A percentile compares a stretch with the other conserved stretches of the same genome.
Evolutionary conservation across 2,329 filamentous ascomycete species (phyloP).

Genomic region (Fusarium sp.): DNA sequence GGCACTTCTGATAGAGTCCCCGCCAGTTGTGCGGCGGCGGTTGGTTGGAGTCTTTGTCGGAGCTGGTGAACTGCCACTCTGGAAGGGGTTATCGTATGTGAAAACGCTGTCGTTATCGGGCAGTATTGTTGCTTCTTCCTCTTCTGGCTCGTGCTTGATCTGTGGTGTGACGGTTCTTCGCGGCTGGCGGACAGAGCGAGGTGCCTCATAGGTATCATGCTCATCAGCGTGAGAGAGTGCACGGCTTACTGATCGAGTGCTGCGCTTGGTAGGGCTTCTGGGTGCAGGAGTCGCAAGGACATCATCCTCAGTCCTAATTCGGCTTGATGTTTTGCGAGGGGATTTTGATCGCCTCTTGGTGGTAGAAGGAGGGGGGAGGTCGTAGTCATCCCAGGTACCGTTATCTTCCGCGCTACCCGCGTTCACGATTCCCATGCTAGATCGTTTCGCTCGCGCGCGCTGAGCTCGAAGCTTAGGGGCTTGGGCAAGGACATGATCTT

Average conservation of each 20-base stretch:
- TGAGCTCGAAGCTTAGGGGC: constrained; percentile 82
- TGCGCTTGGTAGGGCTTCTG: constrained; percentile 68
- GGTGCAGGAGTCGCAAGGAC: constrained; percentile 57
- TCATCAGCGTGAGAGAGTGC: constrained; percentile 68
- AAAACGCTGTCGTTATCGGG: constrained; percentile 74
- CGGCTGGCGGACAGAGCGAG: constrained; percentile 63
- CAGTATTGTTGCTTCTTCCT: constrained; percentile 50
- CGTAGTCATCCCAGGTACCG: constrained; percentile 73
- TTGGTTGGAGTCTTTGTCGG: constrained; percentile 63
- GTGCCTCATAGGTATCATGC: constrained; percentile 57
- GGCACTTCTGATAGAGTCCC: constrained; percentile 59
- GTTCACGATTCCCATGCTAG: constrained; percentile 86
- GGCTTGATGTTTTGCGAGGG: constrained; percentile 67
- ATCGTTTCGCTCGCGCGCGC: constrained; percentile 84
- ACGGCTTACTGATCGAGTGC: constrained; percentile 67
- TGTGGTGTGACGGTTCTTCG: constrained; percentile 68
- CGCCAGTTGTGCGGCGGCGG: constrained; percentile 65
- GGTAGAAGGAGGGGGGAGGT: constrained; percentile 64
- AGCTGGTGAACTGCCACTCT: constrained; percentile 81
- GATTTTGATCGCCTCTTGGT: constrained; percentile 68
- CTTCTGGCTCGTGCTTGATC: constrained; percentile 68
- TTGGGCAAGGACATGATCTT: constrained; percentile 82
- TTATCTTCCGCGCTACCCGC: constrained; percentile 77
- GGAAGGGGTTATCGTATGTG: constrained; percentile 92
- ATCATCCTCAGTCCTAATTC: constrained; percentile 68